Conservation (phyloP, 2,329 filamentous ascomycete species). For the Aureobasidium vineae region DNA sequence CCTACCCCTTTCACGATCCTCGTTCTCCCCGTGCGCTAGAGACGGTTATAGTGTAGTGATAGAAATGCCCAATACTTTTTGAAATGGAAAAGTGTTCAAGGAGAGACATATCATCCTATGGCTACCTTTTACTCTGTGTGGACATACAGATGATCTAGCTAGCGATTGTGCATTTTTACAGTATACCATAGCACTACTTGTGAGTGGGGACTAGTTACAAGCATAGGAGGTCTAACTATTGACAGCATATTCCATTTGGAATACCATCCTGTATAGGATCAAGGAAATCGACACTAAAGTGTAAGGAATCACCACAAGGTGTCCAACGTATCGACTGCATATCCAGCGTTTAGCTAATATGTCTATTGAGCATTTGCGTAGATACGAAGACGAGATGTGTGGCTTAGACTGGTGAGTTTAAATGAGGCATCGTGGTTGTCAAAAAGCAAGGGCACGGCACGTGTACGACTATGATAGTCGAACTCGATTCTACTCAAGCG, state of each 20-base stretch:
- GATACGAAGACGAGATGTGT: not conserved
- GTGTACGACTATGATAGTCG: not conserved
- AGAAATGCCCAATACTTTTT: no score
- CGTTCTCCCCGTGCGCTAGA: no score
- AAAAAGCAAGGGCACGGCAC: not conserved
- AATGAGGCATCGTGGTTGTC: not conserved
- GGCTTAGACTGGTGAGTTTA: not conserved
- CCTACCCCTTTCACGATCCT: not conserved
- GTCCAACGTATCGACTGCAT: not conserved
- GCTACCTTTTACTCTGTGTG: no score
- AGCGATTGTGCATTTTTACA: no score
- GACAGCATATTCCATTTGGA: no score
- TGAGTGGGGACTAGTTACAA: no score
- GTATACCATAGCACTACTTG: no score
- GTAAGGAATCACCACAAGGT: not conserved
- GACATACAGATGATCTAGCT: no score
- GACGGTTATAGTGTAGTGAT: no score
- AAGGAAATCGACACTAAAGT: not conserved
- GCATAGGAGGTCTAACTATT: no score
- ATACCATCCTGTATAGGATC: not conserved
- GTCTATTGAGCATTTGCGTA: not conserved
- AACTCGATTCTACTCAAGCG: not conserved
- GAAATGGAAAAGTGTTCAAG: no score
- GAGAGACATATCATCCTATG: no score
- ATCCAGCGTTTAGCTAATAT: not conserved